Percentiles rank a stretch among this genome's conserved stretches.
phyloP scores from a whole-genome alignment of 2,329 filamentous ascomycete species.

The Aspergillus sp. region DNA sequence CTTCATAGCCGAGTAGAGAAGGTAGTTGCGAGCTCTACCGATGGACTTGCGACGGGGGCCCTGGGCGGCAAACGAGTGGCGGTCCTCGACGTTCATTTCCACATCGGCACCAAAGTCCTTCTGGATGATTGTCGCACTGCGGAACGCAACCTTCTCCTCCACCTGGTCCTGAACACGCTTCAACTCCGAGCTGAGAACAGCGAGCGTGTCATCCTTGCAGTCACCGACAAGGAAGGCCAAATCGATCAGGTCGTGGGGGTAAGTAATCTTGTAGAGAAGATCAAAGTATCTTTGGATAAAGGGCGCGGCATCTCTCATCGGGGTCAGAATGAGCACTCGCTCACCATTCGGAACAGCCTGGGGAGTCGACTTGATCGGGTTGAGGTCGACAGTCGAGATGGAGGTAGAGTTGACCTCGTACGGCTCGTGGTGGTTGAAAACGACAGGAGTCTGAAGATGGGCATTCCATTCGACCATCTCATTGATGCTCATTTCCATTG shows the following conservation, averaged over 20 bases:
- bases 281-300: constrained; percentile 91
- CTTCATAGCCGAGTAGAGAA: constrained; percentile 78
- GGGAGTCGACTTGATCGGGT: constrained; percentile 73
- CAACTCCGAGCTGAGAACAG: constrained; percentile 77
- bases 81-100: constrained; percentile 75
- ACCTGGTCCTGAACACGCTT: constrained; percentile 79
- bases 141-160: constrained; percentile 73
- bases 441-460: constrained; percentile 84
- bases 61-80: constrained; percentile 83
- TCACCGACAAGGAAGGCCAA: constrained; percentile 92
- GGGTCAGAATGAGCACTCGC: constrained; percentile 85
- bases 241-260: constrained; percentile 93
- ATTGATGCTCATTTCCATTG: constrained; percentile 89
- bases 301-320: constrained; percentile 79
- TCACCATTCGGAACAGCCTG: constrained; percentile 78
- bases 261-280: constrained; percentile 80
- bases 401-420: constrained; percentile 76
- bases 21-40: constrained; percentile 85
- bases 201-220: constrained; percentile 83
- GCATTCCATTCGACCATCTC: constrained; percentile 86
- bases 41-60: constrained; percentile 86
- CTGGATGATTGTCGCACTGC: constrained; percentile 76
- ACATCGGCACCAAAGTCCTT: constrained; percentile 80
- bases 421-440: constrained; percentile 92
- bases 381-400: constrained; percentile 78